Conservation (phyloP, 225 moss, liverwort and hornwort species). For the Physcomitrium patens region DNA sequence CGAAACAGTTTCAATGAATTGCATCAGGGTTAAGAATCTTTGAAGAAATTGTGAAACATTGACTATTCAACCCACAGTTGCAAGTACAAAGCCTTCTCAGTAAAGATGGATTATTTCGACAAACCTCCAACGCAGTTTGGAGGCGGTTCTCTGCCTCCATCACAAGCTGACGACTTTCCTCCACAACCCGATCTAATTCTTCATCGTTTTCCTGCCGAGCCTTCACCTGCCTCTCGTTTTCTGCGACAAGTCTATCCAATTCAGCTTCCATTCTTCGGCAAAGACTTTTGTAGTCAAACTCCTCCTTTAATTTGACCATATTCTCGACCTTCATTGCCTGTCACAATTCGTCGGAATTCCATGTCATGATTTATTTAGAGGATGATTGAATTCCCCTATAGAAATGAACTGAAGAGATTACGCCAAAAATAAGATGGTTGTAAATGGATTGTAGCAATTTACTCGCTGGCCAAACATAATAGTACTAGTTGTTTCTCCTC, state of each 20-base stretch:
- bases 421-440: not conserved
- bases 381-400: not conserved
- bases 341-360: slow-evolving; percentile 20
- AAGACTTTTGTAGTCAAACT: slow-evolving; percentile 97
- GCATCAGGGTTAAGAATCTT: not conserved
- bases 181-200: slow-evolving; percentile 75
- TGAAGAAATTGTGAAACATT: no score
- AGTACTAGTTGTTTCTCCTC: slow-evolving; percentile 95
- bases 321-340: slow-evolving; percentile 99
- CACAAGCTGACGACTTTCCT: slow-evolving; percentile 68
- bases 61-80: not conserved
- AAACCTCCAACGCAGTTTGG: slow-evolving; percentile 62
- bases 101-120: slow-evolving; percentile 19
- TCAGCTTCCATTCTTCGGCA: slow-evolving; percentile 93
- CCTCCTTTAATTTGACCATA: slow-evolving; percentile 95
- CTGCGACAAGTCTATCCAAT: slow-evolving; percentile 87
- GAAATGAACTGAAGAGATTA: slow-evolving; percentile 1
- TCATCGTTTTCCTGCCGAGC: slow-evolving; percentile 77
- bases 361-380: slow-evolving; percentile 11
- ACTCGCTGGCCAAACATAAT: slow-evolving; percentile 98
- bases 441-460: slow-evolving; percentile 26
- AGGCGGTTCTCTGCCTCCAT: slow-evolving; percentile 79
- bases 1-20: slow-evolving; percentile 3
- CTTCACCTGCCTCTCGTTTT: slow-evolving; percentile 92
- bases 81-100: not conserved